Percentiles rank a stretch among this genome's conserved stretches.
Conservation (phyloP, 306 rosid genomes). For the Canavalia ensiformis region DNA sequence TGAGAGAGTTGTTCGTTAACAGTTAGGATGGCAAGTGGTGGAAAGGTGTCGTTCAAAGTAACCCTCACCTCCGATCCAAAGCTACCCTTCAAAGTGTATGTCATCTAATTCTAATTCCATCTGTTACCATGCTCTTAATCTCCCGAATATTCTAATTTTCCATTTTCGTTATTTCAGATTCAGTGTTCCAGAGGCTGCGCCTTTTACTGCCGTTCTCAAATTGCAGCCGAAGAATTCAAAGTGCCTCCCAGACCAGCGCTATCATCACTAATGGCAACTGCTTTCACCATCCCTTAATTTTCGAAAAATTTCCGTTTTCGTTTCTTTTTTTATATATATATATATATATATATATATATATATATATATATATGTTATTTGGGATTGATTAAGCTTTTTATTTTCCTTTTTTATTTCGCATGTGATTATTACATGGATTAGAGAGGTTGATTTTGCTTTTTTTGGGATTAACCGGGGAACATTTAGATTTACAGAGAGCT, state of each 20-base stretch:
- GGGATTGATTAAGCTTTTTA: neutral
- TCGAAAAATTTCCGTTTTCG: no score
- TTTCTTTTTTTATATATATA: no score
- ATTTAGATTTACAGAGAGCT: neutral
- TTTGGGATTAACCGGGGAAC: slow-evolving; percentile 1
- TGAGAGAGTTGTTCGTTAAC: neutral
- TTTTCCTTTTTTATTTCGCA: neutral
- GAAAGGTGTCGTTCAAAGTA: slow-evolving; percentile 97
- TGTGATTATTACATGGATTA: neutral
- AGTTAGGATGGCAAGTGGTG: slow-evolving; percentile 72
- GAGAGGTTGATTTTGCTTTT: neutral
- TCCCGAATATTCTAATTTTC: slow-evolving; percentile 13
- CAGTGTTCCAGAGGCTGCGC: slow-evolving; percentile 93
- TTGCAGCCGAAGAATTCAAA: slow-evolving; percentile 95
- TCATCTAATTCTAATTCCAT: neutral
- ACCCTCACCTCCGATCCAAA: slow-evolving; percentile 98
- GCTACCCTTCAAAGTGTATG: slow-evolving; percentile 93
- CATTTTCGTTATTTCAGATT: slow-evolving; percentile 58
- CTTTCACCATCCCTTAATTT: neutral
- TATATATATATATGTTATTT: neutral
- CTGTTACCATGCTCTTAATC: neutral
- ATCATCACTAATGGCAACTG: slow-evolving; percentile 87
- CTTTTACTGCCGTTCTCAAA: slow-evolving; percentile 95
- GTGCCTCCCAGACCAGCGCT: slow-evolving; percentile 96
- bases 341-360: no score